These are phyloP conservation scores for Pythium grandisporangium DNA, from an alignment of 352 stramenopile genomes.

Conservation along the genomic window DNA sequence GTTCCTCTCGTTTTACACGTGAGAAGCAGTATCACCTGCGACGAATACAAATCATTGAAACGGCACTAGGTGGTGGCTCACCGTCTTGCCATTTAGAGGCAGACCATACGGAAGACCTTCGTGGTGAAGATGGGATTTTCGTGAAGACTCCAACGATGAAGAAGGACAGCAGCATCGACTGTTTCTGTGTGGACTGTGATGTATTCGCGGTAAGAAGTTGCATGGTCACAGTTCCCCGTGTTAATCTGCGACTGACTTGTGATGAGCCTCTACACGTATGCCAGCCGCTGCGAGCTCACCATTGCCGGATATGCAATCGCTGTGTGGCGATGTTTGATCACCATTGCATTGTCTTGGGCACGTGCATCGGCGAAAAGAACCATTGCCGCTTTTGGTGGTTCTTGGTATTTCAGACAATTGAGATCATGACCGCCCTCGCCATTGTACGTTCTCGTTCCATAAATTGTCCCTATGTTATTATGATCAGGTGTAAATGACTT, in stretches of 20 bases:
- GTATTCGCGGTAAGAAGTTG: not conserved
- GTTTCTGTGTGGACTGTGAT: not conserved
- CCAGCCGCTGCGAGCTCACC: constrained; percentile 73
- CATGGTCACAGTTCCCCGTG: not conserved
- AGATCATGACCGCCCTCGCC: constrained; percentile 12
- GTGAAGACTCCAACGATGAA: no score
- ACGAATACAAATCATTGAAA: not conserved
- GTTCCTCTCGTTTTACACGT: no score
- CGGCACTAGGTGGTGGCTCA: not conserved
- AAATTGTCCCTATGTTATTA: no score
- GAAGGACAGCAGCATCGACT: no score
- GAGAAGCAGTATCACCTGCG: not conserved
- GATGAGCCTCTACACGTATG: no score
- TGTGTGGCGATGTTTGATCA: constrained; percentile 91
- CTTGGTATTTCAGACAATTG: constrained; percentile 26
- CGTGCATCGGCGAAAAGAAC: constrained; percentile 87
- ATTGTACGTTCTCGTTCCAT: constrained; percentile 13
- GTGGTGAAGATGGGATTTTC: no score
- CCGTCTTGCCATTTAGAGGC: no score
- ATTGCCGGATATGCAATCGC: constrained; percentile 65
- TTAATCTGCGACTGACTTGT: no score
- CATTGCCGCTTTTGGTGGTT: constrained; percentile 84
- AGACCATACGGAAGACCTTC: no score
- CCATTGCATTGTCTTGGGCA: constrained; percentile 84
- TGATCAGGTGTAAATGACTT: not conserved